Conservation (phyloP, 345 rosid species). For the Camelina neglecta region DNA sequence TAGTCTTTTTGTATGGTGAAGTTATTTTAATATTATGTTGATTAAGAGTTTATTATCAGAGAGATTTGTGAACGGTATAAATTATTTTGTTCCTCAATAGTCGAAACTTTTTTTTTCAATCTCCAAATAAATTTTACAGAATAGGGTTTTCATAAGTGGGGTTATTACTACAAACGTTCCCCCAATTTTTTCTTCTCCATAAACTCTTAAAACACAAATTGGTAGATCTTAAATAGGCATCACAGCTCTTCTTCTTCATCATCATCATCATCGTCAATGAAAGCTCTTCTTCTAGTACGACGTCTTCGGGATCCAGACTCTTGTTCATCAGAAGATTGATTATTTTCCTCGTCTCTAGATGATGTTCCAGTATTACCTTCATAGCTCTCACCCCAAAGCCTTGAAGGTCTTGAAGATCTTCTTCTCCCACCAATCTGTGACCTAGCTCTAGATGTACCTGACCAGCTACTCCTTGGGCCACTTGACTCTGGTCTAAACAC, state of each 20-base stretch:
- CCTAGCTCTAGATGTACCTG: conserved; percentile 73
- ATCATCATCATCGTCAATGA: conserved; percentile 25
- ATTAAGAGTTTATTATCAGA: background rate
- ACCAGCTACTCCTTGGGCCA: conserved; percentile 70
- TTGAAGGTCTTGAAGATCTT: conserved; percentile 64
- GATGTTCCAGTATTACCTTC: conserved; percentile 73
- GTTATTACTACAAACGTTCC: conserved; percentile 39
- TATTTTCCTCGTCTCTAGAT: conserved; percentile 67
- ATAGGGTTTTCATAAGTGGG: conserved; percentile 24
- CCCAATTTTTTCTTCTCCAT: conserved; percentile 20
- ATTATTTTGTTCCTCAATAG: conserved; percentile 16
- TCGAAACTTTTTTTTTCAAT: conserved; percentile 20
- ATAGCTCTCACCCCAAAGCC: conserved; percentile 86
- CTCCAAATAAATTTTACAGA: conserved; percentile 36
- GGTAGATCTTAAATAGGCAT: conserved; percentile 10
- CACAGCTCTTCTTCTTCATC: conserved; percentile 39
- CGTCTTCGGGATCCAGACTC: conserved; percentile 40
- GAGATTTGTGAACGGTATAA: conserved; percentile 14
- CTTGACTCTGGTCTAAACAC: conserved; percentile 77
- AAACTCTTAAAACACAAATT: conserved; percentile 16
- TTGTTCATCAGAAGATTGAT: conserved; percentile 46
- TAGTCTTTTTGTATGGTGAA: conserved; percentile 14
- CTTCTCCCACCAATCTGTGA: conserved; percentile 67
- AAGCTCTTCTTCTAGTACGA: conserved; percentile 34
- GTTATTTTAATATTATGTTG: background rate